These are phyloP conservation scores for Phytophthora pluvialis DNA, from an alignment of 352 stramenopile genomes.

Conservation along the genomic window DNA sequence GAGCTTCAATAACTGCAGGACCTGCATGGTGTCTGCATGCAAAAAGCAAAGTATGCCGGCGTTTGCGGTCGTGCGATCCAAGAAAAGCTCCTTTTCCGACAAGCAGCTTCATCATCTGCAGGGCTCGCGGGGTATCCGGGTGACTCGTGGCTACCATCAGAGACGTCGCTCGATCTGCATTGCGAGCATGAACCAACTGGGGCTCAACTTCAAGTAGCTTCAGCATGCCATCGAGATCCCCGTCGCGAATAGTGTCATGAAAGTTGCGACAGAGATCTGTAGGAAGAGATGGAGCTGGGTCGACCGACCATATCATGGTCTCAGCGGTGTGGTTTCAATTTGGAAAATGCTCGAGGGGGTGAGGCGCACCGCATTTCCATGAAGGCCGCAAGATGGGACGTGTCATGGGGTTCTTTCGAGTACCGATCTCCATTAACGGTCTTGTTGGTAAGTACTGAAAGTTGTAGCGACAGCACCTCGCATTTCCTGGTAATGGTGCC, in stretches of 20 bases:
- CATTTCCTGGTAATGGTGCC: too few species aligned
- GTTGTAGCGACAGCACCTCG: too few species aligned
- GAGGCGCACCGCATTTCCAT: too few species aligned
- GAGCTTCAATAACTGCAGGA: conserved; percentile 5
- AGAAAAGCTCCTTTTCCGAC: conserved; percentile 13
- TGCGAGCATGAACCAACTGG: conserved; percentile 15
- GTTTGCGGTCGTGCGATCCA: background rate
- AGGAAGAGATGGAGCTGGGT: too few species aligned
- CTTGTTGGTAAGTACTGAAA: too few species aligned
- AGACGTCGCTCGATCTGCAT: conserved; percentile 3
- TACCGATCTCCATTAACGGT: too few species aligned
- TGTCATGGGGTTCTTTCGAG: too few species aligned
- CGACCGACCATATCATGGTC: too few species aligned
- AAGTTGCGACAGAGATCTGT: background rate
- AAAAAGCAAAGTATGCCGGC: conserved; percentile 12
- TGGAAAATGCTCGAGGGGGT: too few species aligned
- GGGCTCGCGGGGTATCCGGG: background rate
- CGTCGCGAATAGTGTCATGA: background rate
- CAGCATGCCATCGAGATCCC: too few species aligned
- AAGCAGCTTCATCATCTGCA: conserved; percentile 12
- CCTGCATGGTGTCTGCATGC: conserved; percentile 12
- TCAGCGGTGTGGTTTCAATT: too few species aligned
- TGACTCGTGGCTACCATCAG: conserved; percentile 27
- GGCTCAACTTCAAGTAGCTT: conserved; percentile 8
- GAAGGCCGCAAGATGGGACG: too few species aligned